Evolutionary conservation across 495 filamentous ascomycete genomes (phyloP).

Genomic region (Pseudomonodictys pantanalensis): DNA sequence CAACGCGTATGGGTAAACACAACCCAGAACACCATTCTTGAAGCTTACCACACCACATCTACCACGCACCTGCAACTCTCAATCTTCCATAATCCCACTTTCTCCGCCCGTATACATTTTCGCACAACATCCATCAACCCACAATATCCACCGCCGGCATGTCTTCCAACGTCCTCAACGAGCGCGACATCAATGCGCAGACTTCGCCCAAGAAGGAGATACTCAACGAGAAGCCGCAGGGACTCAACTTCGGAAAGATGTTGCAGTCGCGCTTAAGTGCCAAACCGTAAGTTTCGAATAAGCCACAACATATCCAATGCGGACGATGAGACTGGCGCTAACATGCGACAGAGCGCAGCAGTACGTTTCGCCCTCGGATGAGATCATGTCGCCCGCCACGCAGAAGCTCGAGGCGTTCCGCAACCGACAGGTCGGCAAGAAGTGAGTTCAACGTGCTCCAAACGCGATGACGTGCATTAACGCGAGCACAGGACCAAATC

Average conservation of each 20-base stretch:
- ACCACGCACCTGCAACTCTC: not conserved
- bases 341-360: constrained; percentile 47
- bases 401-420: constrained; percentile 82
- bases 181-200: constrained; percentile 57
- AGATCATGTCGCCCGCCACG: constrained; percentile 90
- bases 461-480: not conserved
- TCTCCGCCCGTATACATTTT: not conserved
- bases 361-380: constrained; percentile 90
- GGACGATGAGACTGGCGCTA: not conserved
- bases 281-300: constrained; percentile 58
- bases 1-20: not conserved
- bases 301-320: not conserved
- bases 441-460: constrained; percentile 31
- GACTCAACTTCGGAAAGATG: constrained; percentile 75
- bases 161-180: constrained; percentile 49
- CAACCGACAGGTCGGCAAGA: constrained; percentile 70
- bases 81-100: not conserved
- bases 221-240: constrained; percentile 51
- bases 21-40: not conserved
- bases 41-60: not conserved
- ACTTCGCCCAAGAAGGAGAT: constrained; percentile 31
- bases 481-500: constrained; percentile 9
- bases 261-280: constrained; percentile 69
- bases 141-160: not conserved
- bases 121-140: not conserved